These are phyloP conservation scores for Mortierella sp. DNA, from an alignment of 371 early-diverging fungal genomes.

Conservation along the genomic window DNA sequence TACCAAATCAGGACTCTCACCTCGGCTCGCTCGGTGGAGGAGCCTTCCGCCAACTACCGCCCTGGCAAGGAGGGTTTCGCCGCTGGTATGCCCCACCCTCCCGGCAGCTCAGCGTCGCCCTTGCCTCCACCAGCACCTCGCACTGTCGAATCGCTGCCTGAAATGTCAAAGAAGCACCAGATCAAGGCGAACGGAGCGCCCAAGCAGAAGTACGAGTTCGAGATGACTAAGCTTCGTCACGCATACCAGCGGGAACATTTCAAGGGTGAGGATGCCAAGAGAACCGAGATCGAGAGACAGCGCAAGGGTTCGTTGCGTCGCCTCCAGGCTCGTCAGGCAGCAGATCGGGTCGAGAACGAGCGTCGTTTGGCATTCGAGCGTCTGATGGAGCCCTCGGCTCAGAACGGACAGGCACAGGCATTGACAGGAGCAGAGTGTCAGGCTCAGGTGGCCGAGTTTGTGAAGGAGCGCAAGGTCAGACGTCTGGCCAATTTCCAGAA, in stretches of 20 bases:
- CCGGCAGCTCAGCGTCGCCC: constrained; percentile 48
- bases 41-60: constrained; percentile 53
- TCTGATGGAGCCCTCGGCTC: constrained; percentile 39
- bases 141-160: constrained; percentile 46
- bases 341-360: constrained; percentile 45
- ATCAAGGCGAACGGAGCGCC: constrained; percentile 41
- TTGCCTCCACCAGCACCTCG: constrained; percentile 48
- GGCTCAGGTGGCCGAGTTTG: constrained; percentile 45
- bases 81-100: constrained; percentile 57
- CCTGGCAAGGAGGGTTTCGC: constrained; percentile 58
- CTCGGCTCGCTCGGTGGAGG: constrained; percentile 47
- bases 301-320: constrained; percentile 40
- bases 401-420: constrained; percentile 13
- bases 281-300: constrained; percentile 29
- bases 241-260: constrained; percentile 46
- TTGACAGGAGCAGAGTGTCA: constrained; percentile 35
- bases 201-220: constrained; percentile 43
- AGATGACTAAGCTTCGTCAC: constrained; percentile 57
- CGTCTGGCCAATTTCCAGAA: constrained; percentile 41
- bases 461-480: constrained; percentile 33
- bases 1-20: constrained; percentile 35
- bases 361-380: constrained; percentile 40
- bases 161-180: constrained; percentile 54
- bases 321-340: constrained; percentile 35
- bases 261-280: constrained; percentile 21